Base-by-base conservation (phyloP, 1,139 yeast species). In the Yarrowia galli region DNA sequence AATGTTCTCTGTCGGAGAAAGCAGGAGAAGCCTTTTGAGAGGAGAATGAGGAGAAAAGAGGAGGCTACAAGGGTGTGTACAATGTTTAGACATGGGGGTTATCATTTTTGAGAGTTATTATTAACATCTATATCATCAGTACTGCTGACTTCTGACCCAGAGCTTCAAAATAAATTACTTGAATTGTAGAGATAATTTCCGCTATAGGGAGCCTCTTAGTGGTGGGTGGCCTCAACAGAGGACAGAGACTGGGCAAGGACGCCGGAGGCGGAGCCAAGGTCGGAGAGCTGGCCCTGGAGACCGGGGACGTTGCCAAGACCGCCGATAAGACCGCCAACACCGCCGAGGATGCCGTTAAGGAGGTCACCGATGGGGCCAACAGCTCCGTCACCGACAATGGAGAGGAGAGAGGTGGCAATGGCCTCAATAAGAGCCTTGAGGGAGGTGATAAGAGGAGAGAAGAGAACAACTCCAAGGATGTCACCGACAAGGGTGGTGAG, bases 291-390 rank as follows among this genome's bases (percentile, higher is more conserved):
- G 61, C 61, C 61, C 61, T 54, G 46, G 61, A 54, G 61, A 40
- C 61, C 61, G 48, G 61, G 61, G 12, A 54, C 61, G 48, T 23
- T 25, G 35, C 61, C 61, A 40, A 54, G 61, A 9, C 61, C 61
- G 45, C 48, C 46, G 13, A 54, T 38, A 13, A 54, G 61, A 13
- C 61, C 61, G 36, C 61, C 61, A 13, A 54, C 48, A 54, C 61
- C 61, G 61, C 61, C 61, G 23, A 54, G 61, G 61, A 54, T 54
- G 25, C 61, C 61, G 61, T 54, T 54, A 12, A 54, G 61, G 12
- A 54, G 61, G 61, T 54, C 61, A 54, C 61, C 61, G 36, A 54
- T 22, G 48, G 61, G 61, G 61, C 61, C 61, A 54, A 54, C 61
- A 54, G 40, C 61, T 40, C 61, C 61, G 23, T 54, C 61, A 54